Conservation (phyloP, 1,139 yeast species). For the Cylindricascospora bacillispora region DNA sequence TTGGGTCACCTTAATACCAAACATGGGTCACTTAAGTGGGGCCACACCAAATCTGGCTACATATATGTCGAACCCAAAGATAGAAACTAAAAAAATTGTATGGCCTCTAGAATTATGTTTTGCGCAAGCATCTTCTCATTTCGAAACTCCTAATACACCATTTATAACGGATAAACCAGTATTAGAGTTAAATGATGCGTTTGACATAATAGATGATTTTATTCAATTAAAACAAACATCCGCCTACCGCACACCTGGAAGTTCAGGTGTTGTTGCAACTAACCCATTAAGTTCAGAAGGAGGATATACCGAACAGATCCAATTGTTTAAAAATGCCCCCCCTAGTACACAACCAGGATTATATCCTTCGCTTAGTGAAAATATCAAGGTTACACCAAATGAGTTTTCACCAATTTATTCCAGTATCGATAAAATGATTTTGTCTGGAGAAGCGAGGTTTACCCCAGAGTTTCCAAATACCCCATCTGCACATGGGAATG, state of each 20-base stretch:
- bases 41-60: conserved; percentile 52
- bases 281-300: conserved; percentile 25
- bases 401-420: conserved; percentile 9
- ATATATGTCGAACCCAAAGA: conserved; percentile 37
- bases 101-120: conserved; percentile 66
- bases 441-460: conserved; percentile 11
- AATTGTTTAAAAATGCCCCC: conserved; percentile 14
- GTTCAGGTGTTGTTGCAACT: conserved; percentile 17
- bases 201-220: conserved; percentile 28
- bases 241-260: conserved; percentile 26
- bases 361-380: conserved; percentile 6
- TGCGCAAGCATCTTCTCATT: conserved; percentile 31
- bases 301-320: conserved; percentile 24
- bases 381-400: conserved; percentile 10
- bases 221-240: conserved; percentile 28
- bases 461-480: conserved; percentile 16
- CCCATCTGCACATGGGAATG: conserved; percentile 15
- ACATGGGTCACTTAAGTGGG: conserved; percentile 53
- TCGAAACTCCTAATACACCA: conserved; percentile 3
- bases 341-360: conserved; percentile 8
- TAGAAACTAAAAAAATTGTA: conserved; percentile 45
- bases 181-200: conserved; percentile 20
- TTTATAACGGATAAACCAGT: conserved; percentile 2
- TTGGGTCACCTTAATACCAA: conserved; percentile 62
- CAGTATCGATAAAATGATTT: conserved; percentile 8